These are phyloP conservation scores for Aureobasidium namibiae DNA, from an alignment of 2,329 filamentous ascomycete species.

Conservation along the genomic window DNA sequence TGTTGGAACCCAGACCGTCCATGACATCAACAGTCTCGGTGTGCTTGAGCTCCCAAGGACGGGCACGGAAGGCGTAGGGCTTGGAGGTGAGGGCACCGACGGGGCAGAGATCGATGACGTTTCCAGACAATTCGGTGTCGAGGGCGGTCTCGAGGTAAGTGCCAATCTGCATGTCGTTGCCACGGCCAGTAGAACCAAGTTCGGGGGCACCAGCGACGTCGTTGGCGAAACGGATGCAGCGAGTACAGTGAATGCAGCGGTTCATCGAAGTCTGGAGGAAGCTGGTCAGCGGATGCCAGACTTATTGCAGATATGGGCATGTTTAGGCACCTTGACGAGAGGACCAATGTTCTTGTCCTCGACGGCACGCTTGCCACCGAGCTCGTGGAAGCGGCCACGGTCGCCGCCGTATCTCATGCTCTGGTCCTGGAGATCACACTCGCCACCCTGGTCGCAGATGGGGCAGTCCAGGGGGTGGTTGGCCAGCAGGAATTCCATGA, in stretches of 20 bases:
- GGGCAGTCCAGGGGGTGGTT: constrained; percentile 96
- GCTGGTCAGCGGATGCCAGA: neutral
- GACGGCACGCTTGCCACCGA: constrained; percentile 90
- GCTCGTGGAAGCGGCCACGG: constrained; percentile 91
- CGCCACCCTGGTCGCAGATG: constrained; percentile 96
- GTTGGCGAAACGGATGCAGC: constrained; percentile 95
- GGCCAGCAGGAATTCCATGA: constrained; percentile 96
- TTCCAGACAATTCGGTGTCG: constrained; percentile 89
- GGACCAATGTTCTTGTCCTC: constrained; percentile 99
- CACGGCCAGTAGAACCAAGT: constrained; percentile 86
- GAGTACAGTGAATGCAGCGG: constrained; percentile 97
- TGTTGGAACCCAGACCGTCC: constrained; percentile 87
- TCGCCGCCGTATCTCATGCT: constrained; percentile 98
- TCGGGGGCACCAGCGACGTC: constrained; percentile 94
- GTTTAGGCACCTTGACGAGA: constrained; percentile 61
- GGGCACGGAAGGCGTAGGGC: constrained; percentile 92
- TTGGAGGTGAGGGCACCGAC: constrained; percentile 95
- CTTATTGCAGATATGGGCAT: neutral
- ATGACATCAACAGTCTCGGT: constrained; percentile 93
- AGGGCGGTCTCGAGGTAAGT: constrained; percentile 94
- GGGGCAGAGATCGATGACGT: constrained; percentile 96
- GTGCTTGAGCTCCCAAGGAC: constrained; percentile 95
- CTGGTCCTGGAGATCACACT: constrained; percentile 98
- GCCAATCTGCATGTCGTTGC: constrained; percentile 95
- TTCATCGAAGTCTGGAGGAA: constrained; percentile 84